These are phyloP conservation scores for Amanita fuliginea DNA, from an alignment of 768 basidiomycete genomes.

Conservation along the genomic window DNA sequence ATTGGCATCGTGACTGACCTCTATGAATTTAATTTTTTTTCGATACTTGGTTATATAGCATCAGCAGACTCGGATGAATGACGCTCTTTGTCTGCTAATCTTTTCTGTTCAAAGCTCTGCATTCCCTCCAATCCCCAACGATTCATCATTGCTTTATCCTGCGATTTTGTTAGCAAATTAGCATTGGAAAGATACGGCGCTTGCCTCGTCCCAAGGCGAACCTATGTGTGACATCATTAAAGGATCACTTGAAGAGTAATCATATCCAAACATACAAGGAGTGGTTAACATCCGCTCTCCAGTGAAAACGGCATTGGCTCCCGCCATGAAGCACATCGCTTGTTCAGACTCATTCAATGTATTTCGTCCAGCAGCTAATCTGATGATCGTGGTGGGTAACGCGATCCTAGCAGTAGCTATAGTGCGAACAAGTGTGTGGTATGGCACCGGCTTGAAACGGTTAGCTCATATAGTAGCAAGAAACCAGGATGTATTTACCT, in stretches of 20 bases:
- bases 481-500: slow-evolving; percentile 43
- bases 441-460: slow-evolving; percentile 53
- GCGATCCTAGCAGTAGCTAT: slow-evolving; percentile 93
- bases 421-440: slow-evolving; percentile 82
- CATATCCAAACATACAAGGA: slow-evolving; percentile 45
- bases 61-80: slow-evolving; percentile 10
- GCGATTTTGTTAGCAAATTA: slow-evolving; percentile 7
- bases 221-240: slow-evolving; percentile 28
- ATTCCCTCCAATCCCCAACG: slow-evolving; percentile 92
- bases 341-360: slow-evolving; percentile 85
- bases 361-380: slow-evolving; percentile 89
- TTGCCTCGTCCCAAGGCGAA: slow-evolving; percentile 88
- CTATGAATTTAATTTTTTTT: not conserved
- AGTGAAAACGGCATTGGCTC: slow-evolving; percentile 98
- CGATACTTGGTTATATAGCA: not conserved
- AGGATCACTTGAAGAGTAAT: not conserved
- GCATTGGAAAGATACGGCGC: slow-evolving; percentile 7
- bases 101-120: slow-evolving; percentile 74
- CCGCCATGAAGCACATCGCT: slow-evolving; percentile 98
- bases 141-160: slow-evolving; percentile 90
- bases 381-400: slow-evolving; percentile 86
- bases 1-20: not conserved
- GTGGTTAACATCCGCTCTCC: slow-evolving; percentile 97
- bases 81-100: slow-evolving; percentile 45
- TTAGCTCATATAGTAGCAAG: slow-evolving; percentile 15